phyloP scores from a whole-genome alignment of 345 rosid species.

The Hibiscus trionum region DNA sequence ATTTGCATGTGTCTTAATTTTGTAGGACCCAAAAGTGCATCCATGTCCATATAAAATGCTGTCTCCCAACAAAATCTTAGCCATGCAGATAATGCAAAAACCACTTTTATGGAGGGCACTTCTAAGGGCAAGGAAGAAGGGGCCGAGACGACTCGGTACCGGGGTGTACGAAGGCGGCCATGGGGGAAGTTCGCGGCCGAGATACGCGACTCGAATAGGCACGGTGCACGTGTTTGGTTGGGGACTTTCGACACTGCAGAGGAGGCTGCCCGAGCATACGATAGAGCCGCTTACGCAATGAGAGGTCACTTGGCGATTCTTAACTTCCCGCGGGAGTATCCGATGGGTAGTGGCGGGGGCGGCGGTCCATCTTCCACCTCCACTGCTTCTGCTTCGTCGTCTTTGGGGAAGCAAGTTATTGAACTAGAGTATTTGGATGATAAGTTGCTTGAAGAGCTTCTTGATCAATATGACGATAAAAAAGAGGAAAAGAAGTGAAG shows the following conservation, averaged over 20 bases:
- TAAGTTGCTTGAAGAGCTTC: conserved; percentile 44
- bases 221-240: conserved; percentile 77
- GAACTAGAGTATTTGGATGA: conserved; percentile 79
- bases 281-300: conserved; percentile 75
- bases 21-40: not conserved
- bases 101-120: conserved; percentile 22
- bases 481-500: not conserved
- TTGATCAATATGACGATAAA: not conserved
- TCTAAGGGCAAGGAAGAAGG: conserved; percentile 10
- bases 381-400: not conserved
- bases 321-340: conserved; percentile 74
- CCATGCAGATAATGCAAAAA: not conserved
- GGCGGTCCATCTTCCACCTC: not conserved
- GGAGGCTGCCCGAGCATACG: conserved; percentile 88
- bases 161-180: conserved; percentile 79
- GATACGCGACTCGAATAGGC: conserved; percentile 70
- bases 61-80: not conserved
- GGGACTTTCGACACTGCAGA: conserved; percentile 87
- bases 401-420: not conserved
- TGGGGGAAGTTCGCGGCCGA: conserved; percentile 96
- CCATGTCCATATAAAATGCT: conserved; percentile 7
- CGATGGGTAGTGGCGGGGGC: conserved; percentile 21
- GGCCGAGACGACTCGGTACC: conserved; percentile 36
- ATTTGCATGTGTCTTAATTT: not conserved
- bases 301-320: conserved; percentile 74